Percentiles rank a stretch among this genome's conserved stretches.
Evolutionary conservation across 1,139 yeast genomes (phyloP).

Genomic region (Suhomyces coccinellae): DNA sequence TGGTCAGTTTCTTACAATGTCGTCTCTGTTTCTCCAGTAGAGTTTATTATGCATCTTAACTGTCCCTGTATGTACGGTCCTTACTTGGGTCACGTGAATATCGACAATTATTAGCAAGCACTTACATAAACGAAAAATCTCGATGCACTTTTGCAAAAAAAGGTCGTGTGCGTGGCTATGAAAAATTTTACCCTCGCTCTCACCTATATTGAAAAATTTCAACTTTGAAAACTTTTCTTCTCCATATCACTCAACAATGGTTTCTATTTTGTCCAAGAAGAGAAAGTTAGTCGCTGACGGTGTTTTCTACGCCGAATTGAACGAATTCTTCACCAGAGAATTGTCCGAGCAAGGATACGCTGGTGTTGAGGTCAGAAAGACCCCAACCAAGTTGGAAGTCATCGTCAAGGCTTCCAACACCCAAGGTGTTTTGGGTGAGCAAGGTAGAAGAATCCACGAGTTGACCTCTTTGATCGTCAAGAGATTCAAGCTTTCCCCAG

Average conservation of each 20-base stretch:
- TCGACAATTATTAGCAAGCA: background rate
- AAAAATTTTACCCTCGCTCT: conserved; percentile 11
- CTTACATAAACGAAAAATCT: conserved; percentile 3
- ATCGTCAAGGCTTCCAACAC: conserved; percentile 99
- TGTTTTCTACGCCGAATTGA: conserved; percentile 99
- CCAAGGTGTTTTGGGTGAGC: conserved; percentile 98
- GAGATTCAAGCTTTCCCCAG: conserved; percentile 97
- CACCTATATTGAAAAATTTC: conserved; percentile 9
- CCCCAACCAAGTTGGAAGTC: conserved; percentile 97
- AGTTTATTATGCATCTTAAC: too few relatives aligned
- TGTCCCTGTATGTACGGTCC: too few relatives aligned
- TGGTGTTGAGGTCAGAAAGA: conserved; percentile 99
- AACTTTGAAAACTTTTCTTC: conserved; percentile 5
- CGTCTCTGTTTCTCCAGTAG: too few relatives aligned
- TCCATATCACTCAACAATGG: conserved; percentile 36
- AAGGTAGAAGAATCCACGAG: conserved; percentile 99
- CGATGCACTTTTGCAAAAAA: background rate
- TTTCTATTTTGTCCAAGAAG: conserved; percentile 69
- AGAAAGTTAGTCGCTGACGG: conserved; percentile 99
- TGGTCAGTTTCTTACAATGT: too few relatives aligned
- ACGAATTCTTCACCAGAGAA: conserved; percentile 99
- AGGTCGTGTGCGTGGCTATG: conserved; percentile 14
- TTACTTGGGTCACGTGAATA: background rate
- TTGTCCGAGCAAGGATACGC: conserved; percentile 99
- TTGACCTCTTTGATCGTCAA: conserved; percentile 96